Percentiles rank a stretch among this genome's conserved stretches.
phyloP scores from a whole-genome alignment of 2,329 filamentous ascomycete genomes.

The Huntiella bhutanensis region DNA sequence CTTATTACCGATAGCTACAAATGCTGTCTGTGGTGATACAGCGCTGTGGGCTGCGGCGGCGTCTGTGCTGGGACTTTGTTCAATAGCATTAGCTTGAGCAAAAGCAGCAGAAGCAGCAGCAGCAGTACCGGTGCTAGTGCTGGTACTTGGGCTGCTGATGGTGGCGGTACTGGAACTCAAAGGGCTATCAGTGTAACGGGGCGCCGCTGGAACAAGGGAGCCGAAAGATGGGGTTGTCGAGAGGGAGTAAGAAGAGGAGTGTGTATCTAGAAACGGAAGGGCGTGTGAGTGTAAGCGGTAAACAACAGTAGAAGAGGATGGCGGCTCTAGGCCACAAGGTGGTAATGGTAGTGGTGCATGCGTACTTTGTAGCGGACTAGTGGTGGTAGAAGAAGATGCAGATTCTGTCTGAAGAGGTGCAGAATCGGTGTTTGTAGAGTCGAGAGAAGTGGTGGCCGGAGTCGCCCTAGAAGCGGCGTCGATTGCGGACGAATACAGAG shows the following conservation, averaged over 20 bases:
- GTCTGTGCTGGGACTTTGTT: constrained; percentile 4
- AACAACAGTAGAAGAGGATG: constrained; percentile 15
- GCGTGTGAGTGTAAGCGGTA: constrained; percentile 12
- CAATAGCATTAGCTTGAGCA: too few relatives aligned
- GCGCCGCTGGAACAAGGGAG: constrained; percentile 1
- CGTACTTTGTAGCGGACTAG: background rate
- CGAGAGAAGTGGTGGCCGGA: too few relatives aligned
- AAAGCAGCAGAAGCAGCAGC: background rate
- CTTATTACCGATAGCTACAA: background rate
- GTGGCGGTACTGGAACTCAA: background rate
- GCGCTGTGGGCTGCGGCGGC: constrained; percentile 1
- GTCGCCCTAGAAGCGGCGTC: background rate
- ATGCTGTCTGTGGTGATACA: constrained; percentile 2
- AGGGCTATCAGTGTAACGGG: constrained; percentile 4
- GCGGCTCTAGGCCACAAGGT: constrained; percentile 3
- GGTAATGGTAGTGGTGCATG: constrained; percentile 1
- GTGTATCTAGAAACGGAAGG: constrained; percentile 16
- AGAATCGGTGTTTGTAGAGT: too few relatives aligned
- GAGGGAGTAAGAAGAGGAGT: constrained; percentile 13
- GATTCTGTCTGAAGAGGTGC: background rate
- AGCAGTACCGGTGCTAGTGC: background rate
- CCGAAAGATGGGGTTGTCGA: constrained; percentile 4
- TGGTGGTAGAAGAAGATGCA: background rate
- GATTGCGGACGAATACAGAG: background rate
- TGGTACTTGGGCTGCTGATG: background rate